Base-by-base conservation (phyloP, 2,329 filamentous ascomycete species). In the Botryotinia calthae region DNA sequence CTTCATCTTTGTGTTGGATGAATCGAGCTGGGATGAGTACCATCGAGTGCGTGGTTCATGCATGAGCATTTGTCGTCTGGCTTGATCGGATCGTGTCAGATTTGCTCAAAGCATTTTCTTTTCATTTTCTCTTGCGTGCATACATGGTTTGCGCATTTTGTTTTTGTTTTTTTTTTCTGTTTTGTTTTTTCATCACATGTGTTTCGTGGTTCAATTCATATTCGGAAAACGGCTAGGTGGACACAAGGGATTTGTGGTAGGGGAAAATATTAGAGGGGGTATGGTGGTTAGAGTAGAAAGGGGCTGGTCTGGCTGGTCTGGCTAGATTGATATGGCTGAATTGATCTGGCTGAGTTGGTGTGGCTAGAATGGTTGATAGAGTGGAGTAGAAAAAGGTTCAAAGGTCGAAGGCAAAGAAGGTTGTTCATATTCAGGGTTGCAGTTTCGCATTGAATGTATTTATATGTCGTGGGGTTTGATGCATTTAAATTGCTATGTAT, bases 391-490 rank as follows among this genome's bases (percentile, higher is more conserved):
- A 51, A 51, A 51, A 18, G 31, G 28, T 2, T 18, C 12, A 22
- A 42, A 25, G 25, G 3, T 4, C n/a, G 9, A 5, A 10, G n/a
- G 7, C 16, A 28, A n/a, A 22, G 51, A 34, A 18, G 62, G 51
- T 72, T 72, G 70, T 72, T 42, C 62, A 68, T 72, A 72, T 46
- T 31, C 37, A 40, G 37, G 28, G 14, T 37, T 42, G 40, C 31
- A 59, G 25, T 31, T 68, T 68, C 34, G n/a, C 37, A 59, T 67
- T 48, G 46, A n/a, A 56, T 73, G 73, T 73, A 67, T 31, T 74
- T 63, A 70, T 63, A 72, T 51, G 62, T 67, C 72, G 25, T 63
- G 54, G 58, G 37, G 18, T 64, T 64, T 48, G 31, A 48, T 40
- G 68, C 40, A 70, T 46, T 70, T 70, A 8, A 72, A 54, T 72